phyloP scores from a whole-genome alignment of 2,329 filamentous ascomycete genomes.

The Fusarium virguliforme region DNA sequence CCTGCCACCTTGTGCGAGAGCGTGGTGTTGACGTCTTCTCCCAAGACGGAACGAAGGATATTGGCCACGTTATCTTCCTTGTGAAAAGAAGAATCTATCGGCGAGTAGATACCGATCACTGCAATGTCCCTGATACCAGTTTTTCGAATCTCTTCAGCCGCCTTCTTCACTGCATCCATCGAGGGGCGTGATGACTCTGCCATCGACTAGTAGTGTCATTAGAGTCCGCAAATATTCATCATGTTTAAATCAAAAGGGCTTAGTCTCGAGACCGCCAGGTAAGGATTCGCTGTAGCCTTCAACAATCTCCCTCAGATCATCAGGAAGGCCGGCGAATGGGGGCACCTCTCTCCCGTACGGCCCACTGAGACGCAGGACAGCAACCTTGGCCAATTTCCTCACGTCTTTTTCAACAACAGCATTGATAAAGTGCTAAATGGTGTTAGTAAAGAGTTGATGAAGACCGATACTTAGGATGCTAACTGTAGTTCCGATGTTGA shows the following conservation, averaged over 20 bases:
- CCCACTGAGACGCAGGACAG: conserved; percentile 62
- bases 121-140: conserved; percentile 22
- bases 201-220: conserved; percentile 10
- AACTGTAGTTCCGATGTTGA: conserved; percentile 27
- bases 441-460: neutral
- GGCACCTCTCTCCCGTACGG: conserved; percentile 59
- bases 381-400: conserved; percentile 59
- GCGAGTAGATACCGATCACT: conserved; percentile 16
- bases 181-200: conserved; percentile 10
- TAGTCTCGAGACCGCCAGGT: conserved; percentile 60
- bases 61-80: conserved; percentile 13
- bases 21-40: conserved; percentile 6
- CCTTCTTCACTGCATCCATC: conserved; percentile 1
- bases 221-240: neutral
- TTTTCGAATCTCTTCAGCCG: conserved; percentile 9
- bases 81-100: conserved; percentile 11
- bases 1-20: conserved; percentile 38
- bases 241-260: conserved; percentile 40
- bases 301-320: conserved; percentile 56
- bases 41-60: neutral
- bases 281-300: conserved; percentile 58
- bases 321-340: conserved; percentile 62
- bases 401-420: conserved; percentile 62
- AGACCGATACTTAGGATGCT: neutral
- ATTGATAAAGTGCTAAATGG: conserved; percentile 61